Conservation (phyloP, 768 basidiomycete genomes). For the Boletellus ananiceps region DNA sequence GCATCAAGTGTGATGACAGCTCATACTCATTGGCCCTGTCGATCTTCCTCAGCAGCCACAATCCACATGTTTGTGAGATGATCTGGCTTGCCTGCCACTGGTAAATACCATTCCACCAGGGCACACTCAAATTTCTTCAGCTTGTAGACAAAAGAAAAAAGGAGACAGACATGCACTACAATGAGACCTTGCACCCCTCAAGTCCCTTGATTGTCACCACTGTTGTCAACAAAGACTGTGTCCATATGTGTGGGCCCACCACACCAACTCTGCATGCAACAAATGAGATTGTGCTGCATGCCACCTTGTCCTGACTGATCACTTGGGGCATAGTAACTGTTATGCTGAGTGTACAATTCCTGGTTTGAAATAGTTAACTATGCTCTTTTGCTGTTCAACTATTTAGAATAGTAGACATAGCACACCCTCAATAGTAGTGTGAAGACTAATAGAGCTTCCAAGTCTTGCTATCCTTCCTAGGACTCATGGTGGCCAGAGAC, state of each 20-base stretch:
- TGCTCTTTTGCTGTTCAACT: no score
- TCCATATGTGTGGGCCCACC: no score
- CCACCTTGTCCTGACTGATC: conserved; percentile 25
- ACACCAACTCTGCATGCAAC: conserved; percentile 18
- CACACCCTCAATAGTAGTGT: no score
- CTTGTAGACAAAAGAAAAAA: conserved; percentile 15
- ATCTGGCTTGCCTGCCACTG: conserved; percentile 16
- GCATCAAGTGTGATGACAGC: no score
- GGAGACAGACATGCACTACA: conserved; percentile 7
- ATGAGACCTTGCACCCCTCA: conserved; percentile 7
- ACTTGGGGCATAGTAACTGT: conserved; percentile 30
- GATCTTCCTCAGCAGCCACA: conserved; percentile 27
- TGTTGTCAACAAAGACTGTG: conserved; percentile 23
- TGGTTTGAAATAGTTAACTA: no score
- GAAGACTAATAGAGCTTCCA: no score
- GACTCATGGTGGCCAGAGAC: no score
- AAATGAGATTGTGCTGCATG: conserved; percentile 15
- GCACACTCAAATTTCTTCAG: conserved; percentile 17
- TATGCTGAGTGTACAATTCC: no score
- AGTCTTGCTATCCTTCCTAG: no score
- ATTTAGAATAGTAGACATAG: no score
- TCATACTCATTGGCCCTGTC: no score
- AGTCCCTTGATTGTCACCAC: no score
- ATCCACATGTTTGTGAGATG: conserved; percentile 27
- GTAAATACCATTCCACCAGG: conserved; percentile 18